Percentiles rank a stretch among this genome's conserved stretches.
Evolutionary conservation across 768 basidiomycete species (phyloP).

Genomic region (Rhizopogon roseolus): DNA sequence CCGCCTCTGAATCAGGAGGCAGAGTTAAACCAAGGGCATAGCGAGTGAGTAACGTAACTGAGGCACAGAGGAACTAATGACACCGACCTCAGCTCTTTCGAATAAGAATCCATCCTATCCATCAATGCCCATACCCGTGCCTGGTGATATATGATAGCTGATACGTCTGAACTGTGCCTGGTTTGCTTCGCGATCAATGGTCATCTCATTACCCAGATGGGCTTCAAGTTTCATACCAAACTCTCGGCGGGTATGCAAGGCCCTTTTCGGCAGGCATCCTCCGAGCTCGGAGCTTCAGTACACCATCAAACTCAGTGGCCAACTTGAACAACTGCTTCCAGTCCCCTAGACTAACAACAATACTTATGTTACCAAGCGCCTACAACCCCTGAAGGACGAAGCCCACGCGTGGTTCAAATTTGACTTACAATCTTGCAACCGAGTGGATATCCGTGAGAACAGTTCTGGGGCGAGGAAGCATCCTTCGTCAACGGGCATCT

Average conservation of each 20-base stretch:
- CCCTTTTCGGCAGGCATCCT: neutral
- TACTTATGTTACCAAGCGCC: neutral
- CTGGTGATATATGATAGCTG: no score
- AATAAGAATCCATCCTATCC: no score
- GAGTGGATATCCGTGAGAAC: neutral
- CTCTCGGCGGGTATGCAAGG: neutral
- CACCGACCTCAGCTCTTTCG: no score
- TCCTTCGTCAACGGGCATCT: neutral
- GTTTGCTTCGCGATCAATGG: no score
- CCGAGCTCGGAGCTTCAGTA: slow-evolving; percentile 2
- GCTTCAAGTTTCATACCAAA: neutral
- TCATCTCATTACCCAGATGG: no score
- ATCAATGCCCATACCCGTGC: no score
- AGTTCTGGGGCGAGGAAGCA: neutral
- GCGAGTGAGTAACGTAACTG: no score
- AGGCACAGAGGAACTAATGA: no score
- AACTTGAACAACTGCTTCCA: neutral
- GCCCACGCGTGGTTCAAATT: slow-evolving; percentile 2
- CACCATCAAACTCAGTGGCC: neutral
- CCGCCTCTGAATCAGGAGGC: no score
- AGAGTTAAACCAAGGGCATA: no score
- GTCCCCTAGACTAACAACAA: neutral
- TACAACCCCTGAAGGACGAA: neutral
- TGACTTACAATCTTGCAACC: neutral
- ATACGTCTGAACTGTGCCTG: no score